phyloP scores from a whole-genome alignment of 257 asterid genomes.

The Jacaranda mimosifolia region DNA sequence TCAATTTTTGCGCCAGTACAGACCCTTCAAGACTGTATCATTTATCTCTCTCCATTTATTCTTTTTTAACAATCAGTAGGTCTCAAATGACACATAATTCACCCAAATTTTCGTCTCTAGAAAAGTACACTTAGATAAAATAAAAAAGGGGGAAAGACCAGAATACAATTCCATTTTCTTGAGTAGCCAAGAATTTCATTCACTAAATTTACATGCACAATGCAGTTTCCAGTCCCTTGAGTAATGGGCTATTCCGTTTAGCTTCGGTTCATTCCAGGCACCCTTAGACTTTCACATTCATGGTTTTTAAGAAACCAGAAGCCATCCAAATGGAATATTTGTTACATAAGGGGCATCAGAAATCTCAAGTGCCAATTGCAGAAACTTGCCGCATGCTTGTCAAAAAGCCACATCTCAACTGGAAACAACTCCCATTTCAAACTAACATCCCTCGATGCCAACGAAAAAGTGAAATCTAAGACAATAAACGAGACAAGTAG shows the following conservation, averaged over 20 bases:
- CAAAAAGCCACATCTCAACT: not conserved
- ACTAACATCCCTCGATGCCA: too few species aligned
- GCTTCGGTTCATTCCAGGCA: not conserved
- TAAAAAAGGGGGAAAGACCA: not conserved
- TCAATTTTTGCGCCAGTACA: constrained; percentile 1
- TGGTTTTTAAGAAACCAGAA: constrained; percentile 1
- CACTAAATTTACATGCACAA: constrained; percentile 1
- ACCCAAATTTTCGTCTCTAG: not conserved
- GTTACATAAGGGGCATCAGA: not conserved
- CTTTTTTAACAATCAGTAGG: not conserved
- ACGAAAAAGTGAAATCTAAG: not conserved
- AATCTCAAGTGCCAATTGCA: constrained; percentile 24
- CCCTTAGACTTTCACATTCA: constrained; percentile 12
- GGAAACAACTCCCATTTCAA: not conserved
- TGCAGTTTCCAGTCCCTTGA: not conserved
- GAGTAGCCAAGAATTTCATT: constrained; percentile 10
- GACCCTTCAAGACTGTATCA: not conserved
- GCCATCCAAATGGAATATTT: not conserved
- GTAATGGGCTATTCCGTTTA: not conserved
- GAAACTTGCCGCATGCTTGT: not conserved
- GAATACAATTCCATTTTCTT: not conserved
- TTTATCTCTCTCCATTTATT: constrained; percentile 6
- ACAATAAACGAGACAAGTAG: not conserved
- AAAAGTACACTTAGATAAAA: not conserved
- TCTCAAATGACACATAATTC: not conserved